Evolutionary conservation across 2,329 filamentous ascomycete genomes (phyloP), one percentile per base, ranked within the genome.

Genomic region (Emergomyces pasteurianus): DNA sequence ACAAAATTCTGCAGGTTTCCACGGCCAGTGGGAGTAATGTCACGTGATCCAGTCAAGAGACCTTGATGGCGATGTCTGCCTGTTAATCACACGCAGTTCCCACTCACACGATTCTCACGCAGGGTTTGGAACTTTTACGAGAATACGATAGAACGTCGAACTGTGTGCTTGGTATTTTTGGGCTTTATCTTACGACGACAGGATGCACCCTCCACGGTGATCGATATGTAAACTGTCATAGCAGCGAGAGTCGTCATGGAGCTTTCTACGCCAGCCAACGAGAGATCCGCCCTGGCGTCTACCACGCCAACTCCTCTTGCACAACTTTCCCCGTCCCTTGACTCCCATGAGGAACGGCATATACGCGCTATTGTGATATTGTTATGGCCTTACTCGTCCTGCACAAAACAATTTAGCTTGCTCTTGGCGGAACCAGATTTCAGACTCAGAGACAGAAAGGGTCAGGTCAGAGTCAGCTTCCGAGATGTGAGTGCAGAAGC

Each of bases 371-470:
- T 88, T 18, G 84, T 96, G 26, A 92, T 90, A 9, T 84, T 97
- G 42, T 86, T 90, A 61, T 97, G 92, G 92, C 92, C 92, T 0
- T 96, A 90, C 74, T 96, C 89, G 65, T 88, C 87, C 26, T 84
- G 90, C 31, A 87, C 83, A 36, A 83, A 82, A 59, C 85, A 85
- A 46, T 82, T 91, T 66, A 87, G 90, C 31, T 86, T 96, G 58
- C 82, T 95, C 23, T 82, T 97, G 40, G 89, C 89, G 53, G 92
- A 96, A 68, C 85, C 86, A 53, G 90, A 96, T 72, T 88, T 92
- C 69, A 87, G 89, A 55, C 80, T 92, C 58, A 88, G 92, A 60
- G 84, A 85, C 64, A 80, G 81, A 47, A 87, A 83, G 65, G 92
- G 92, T 14, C 90, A 96, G 74, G 84, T 96, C 26, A 86, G 91